phyloP scores from a whole-genome alignment of 768 basidiomycete genomes.

The Lentinula lateritia region DNA sequence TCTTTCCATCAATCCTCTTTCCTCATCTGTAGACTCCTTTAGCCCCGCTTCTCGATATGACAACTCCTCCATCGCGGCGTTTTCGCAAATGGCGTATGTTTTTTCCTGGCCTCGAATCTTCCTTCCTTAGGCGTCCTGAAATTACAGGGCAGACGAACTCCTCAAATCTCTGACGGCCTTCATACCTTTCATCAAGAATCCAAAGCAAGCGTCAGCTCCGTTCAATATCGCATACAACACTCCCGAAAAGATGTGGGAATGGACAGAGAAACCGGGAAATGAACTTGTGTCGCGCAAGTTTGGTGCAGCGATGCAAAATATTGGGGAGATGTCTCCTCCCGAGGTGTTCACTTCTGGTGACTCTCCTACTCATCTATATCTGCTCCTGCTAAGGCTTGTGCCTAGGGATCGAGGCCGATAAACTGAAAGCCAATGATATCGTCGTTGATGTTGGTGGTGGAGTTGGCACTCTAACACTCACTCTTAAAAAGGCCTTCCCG shows the following conservation, averaged over 20 bases:
- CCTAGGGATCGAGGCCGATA: slow-evolving; percentile 16
- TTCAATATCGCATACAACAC: slow-evolving; percentile 22
- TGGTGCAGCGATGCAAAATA: slow-evolving; percentile 17
- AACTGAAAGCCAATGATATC: slow-evolving; percentile 12
- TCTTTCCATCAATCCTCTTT: no score
- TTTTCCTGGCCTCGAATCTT: not conserved
- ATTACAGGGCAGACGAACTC: slow-evolving; percentile 18
- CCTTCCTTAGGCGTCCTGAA: no score
- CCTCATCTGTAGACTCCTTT: not conserved
- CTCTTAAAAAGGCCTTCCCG: slow-evolving; percentile 22
- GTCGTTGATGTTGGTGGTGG: slow-evolving; percentile 32
- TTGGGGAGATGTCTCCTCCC: not conserved
- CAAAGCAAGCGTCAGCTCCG: slow-evolving; percentile 10
- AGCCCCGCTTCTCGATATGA: slow-evolving; percentile 17
- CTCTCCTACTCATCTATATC: no score
- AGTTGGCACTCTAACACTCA: slow-evolving; percentile 23
- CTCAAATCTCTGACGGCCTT: slow-evolving; percentile 10
- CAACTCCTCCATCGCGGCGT: slow-evolving; percentile 12
- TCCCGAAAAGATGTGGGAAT: slow-evolving; percentile 21
- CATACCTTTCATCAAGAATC: slow-evolving; percentile 14
- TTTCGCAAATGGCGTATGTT: not conserved
- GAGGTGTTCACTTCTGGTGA: not conserved
- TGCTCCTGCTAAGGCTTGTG: not conserved
- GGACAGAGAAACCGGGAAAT: slow-evolving; percentile 26
- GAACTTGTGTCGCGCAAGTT: slow-evolving; percentile 21